Evolutionary conservation across 2,329 filamentous ascomycete species (phyloP), one percentile per base, ranked within the genome.

Genomic region (Exophiala calicioides): DNA sequence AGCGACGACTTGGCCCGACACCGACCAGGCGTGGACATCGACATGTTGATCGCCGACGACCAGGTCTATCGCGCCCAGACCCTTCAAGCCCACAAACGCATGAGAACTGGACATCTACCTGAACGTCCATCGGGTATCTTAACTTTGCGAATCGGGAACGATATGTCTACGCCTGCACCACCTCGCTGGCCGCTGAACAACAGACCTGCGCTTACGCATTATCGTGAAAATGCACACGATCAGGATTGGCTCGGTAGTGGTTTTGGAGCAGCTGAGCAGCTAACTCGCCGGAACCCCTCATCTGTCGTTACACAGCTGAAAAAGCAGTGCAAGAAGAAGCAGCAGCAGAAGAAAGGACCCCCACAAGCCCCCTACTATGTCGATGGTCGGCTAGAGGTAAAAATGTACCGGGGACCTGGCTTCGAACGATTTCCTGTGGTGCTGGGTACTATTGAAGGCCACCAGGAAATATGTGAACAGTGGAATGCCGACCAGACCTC

Each of bases 341-440:
- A 27, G 10, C 44, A 30, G 21, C 41, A 29, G 34, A 46, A 41
- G 38, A 34, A 50, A 18, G n/a, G 15, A 27, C 20, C 15, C 15
- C 15, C 18, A 10, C 15, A 40, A 35, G 30, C 49, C 13, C 58
- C 56, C n/a, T 60, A 57, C 31, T 63, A 57, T 31, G 48, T 57
- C 7, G 52, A 56, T 35, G 24, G 47, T 18, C 49, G 27, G 20
- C 43, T 57, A 4, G 42, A 52, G 3, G 32, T 52, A 16, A 50
- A 44, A 12, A 59, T 60, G 56, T 60, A 53, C 38, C 47, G 55
- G 10, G 58, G 58, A 2, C 50, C 55, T 13, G 58, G 58, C 21
- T 59, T 48, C 35, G 57, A 58, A 44, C 30, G 47, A 9, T 60
- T 58, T 39, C 55, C 55, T 3, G 52, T 59, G 5, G 55, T 44